Evolutionary conservation across 164 flowering plant species (phyloP).

Genomic region (Macadamia integrifolia): DNA sequence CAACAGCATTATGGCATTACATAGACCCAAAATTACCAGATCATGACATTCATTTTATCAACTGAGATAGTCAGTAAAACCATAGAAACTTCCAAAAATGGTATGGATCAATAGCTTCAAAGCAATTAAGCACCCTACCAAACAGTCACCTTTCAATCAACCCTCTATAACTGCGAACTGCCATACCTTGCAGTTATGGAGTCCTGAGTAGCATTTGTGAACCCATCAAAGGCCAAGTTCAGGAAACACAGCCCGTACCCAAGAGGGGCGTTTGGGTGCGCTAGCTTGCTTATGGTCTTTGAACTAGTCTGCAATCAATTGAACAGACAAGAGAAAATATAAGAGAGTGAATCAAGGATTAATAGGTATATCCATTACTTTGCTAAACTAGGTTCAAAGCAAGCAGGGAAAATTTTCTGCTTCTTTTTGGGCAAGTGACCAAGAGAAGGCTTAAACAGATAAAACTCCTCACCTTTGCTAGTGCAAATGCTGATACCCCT

Average conservation of each 20-base stretch:
- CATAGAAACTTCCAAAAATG: not conserved
- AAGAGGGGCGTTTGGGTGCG: constrained; percentile 96
- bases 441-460: not conserved
- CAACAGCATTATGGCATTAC: too few species aligned
- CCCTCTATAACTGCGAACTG: constrained; percentile 2
- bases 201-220: constrained; percentile 97
- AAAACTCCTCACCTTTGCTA: constrained; percentile 55
- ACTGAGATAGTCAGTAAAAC: not conserved
- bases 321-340: not conserved
- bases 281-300: constrained; percentile 90
- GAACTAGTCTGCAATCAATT: constrained; percentile 73
- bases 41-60: not conserved
- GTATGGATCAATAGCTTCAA: not conserved
- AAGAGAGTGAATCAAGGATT: not conserved
- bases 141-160: not conserved
- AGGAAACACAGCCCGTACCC: constrained; percentile 93
- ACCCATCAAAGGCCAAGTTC: constrained; percentile 96
- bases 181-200: constrained; percentile 74
- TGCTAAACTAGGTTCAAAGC: not conserved
- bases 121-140: not conserved
- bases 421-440: not conserved
- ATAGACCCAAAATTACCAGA: too few species aligned
- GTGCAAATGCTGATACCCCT: constrained; percentile 91
- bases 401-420: not conserved
- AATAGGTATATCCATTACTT: not conserved